Conservation (phyloP, 78 protist genomes). For the Dictyostelium discoideum region DNA sequence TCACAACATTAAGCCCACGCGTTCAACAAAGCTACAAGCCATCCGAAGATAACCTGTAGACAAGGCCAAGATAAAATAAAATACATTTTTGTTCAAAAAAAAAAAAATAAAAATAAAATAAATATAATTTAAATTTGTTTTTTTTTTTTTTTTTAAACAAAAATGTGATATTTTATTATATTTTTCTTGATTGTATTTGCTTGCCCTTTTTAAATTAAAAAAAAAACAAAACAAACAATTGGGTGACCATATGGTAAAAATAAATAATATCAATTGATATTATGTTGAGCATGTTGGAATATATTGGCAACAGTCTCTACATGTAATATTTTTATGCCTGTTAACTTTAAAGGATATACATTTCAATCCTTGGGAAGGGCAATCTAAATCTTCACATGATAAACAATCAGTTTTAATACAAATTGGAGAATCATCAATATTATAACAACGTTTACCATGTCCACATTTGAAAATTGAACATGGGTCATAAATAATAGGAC, state of each 20-base stretch:
- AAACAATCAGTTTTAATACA: background rate
- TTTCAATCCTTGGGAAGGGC: background rate
- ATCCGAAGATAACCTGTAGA: background rate
- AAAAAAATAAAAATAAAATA: no score
- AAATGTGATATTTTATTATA: no score
- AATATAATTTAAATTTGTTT: no score
- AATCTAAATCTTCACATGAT: background rate
- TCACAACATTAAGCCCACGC: background rate
- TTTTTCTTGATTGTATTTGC: no score
- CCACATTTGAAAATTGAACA: background rate
- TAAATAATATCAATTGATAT: no score
- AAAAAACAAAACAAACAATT: no score
- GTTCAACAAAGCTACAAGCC: background rate
- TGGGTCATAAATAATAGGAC: background rate
- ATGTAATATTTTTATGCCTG: background rate
- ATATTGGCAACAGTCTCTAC: background rate
- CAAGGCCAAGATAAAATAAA: background rate
- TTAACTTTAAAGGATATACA: background rate
- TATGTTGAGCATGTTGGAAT: background rate
- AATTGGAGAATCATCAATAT: background rate
- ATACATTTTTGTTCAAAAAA: no score
- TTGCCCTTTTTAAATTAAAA: no score
- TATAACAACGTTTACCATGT: background rate
- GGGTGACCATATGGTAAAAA: no score
- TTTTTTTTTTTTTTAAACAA: no score